These are phyloP conservation scores for Chrysanthemum makinoi DNA, from an alignment of 129 eudicot genomes.

Conservation along the genomic window DNA sequence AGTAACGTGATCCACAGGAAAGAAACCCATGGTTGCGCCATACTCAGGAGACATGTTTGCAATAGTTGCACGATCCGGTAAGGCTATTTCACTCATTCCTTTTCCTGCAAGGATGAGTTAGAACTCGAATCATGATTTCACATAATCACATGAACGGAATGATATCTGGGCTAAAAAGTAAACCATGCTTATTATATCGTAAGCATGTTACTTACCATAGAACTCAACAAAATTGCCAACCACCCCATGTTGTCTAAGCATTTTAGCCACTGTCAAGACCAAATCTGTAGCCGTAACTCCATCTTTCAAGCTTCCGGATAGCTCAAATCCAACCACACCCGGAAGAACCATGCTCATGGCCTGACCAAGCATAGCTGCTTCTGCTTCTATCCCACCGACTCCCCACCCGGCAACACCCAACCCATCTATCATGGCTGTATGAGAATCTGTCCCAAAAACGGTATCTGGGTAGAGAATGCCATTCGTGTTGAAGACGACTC, in stretches of 20 bases:
- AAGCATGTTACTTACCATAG: conserved; percentile 11
- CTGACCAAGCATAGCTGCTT: conserved; percentile 99
- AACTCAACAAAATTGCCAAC: conserved; percentile 32
- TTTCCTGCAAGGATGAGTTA: conserved; percentile 3
- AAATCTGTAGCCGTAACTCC: conserved; percentile 83
- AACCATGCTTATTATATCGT: not conserved
- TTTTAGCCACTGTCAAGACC: conserved; percentile 28
- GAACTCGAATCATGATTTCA: not conserved
- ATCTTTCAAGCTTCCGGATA: conserved; percentile 55
- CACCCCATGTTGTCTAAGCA: conserved; percentile 30
- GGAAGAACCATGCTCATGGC: conserved; percentile 78
- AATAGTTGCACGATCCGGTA: conserved; percentile 34
- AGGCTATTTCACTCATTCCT: conserved; percentile 32
- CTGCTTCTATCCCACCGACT: conserved; percentile 99
- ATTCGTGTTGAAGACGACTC: conserved; percentile 86
- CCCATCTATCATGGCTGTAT: conserved; percentile 99
- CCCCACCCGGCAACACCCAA: conserved; percentile 99
- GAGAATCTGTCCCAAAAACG: conserved; percentile 98
- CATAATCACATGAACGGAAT: not conserved
- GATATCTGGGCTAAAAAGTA: not conserved
- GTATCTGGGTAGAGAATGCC: conserved; percentile 95
- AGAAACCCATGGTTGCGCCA: conserved; percentile 37
- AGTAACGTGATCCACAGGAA: conserved; percentile 30
- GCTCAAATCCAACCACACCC: conserved; percentile 71
- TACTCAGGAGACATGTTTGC: conserved; percentile 36